Conservation (phyloP, 1,139 yeast species). For the Ashbya aceris region DNA sequence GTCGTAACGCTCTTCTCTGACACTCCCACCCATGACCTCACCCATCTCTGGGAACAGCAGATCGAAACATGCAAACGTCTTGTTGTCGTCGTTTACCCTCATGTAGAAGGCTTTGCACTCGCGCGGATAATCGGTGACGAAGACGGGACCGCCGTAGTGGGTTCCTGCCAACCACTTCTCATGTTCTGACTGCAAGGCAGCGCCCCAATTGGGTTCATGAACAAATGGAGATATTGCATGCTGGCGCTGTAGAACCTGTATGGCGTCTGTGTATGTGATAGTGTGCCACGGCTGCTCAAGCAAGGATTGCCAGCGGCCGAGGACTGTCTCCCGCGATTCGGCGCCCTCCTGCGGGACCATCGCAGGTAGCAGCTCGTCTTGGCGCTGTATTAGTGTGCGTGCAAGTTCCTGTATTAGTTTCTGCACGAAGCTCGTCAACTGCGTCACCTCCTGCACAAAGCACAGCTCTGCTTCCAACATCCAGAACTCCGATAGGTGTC, state of each 20-base stretch:
- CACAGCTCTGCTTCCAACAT: conserved; percentile 92
- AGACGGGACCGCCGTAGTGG: conserved; percentile 65
- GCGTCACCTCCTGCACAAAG: conserved; percentile 47
- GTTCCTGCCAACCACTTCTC: conserved; percentile 83
- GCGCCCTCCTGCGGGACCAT: conserved; percentile 34
- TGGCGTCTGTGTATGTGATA: conserved; percentile 68
- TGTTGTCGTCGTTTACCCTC: conserved; percentile 40
- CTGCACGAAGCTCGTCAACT: conserved; percentile 61
- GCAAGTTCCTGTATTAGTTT: conserved; percentile 54
- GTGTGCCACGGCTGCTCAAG: conserved; percentile 47
- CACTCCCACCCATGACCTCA: conserved; percentile 92
- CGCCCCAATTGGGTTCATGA: conserved; percentile 52
- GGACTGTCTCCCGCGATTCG: conserved; percentile 23
- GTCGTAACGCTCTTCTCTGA: conserved; percentile 66
- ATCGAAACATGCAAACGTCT: conserved; percentile 87
- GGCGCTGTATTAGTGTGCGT: conserved; percentile 29
- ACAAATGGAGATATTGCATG: conserved; percentile 20
- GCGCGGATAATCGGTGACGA: conserved; percentile 81
- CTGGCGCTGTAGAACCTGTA: conserved; percentile 36
- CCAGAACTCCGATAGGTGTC: conserved; percentile 95
- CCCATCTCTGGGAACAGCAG: conserved; percentile 83
- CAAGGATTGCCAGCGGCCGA: conserved; percentile 29
- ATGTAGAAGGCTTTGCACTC: conserved; percentile 84
- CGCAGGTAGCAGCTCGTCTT: conserved; percentile 35
- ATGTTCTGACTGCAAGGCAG: conserved; percentile 69